Conservation (phyloP, 176 grass and related monocot genomes). For the Rhynchospora pubera region DNA sequence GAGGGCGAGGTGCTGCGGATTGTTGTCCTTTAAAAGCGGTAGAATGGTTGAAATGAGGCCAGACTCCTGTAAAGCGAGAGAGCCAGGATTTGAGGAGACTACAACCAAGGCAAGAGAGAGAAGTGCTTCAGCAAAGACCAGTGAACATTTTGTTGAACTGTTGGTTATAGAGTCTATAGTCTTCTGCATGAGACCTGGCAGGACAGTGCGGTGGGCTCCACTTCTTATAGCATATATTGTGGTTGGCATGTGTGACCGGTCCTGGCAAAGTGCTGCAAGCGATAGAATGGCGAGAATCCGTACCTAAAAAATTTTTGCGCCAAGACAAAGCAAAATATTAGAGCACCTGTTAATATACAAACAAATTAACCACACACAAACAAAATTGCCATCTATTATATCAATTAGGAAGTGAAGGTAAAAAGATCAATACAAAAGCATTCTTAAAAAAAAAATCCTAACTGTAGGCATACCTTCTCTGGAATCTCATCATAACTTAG, state of each 20-base stretch:
- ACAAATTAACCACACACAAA: not conserved
- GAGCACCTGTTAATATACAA: not conserved
- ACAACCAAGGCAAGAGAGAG: conserved; percentile 61
- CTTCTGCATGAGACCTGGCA: conserved; percentile 73
- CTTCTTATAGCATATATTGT: conserved; percentile 54
- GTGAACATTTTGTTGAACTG: conserved; percentile 50
- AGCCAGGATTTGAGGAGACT: conserved; percentile 76
- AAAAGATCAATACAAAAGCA: not conserved
- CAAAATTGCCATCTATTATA: not conserved
- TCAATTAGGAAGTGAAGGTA: not conserved
- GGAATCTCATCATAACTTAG: conserved; percentile 72
- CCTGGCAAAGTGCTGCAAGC: conserved; percentile 67
- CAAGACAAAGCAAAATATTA: not conserved
- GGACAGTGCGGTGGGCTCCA: conserved; percentile 52
- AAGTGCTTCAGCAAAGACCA: conserved; percentile 63
- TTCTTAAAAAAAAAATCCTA: not conserved
- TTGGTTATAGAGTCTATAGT: conserved; percentile 59
- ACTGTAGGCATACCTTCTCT: conserved; percentile 36
- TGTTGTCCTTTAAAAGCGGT: conserved; percentile 68
- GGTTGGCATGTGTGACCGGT: conserved; percentile 52
- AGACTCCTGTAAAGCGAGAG: conserved; percentile 71
- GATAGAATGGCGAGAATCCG: conserved; percentile 63
- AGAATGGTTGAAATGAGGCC: conserved; percentile 79
- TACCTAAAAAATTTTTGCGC: conserved; percentile 10
- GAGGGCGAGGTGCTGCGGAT: conserved; percentile 49